Evolutionary conservation across 495 filamentous ascomycete species (phyloP), one percentile per base, ranked within the genome.

Genomic region (Trichoderma asperelloides): DNA sequence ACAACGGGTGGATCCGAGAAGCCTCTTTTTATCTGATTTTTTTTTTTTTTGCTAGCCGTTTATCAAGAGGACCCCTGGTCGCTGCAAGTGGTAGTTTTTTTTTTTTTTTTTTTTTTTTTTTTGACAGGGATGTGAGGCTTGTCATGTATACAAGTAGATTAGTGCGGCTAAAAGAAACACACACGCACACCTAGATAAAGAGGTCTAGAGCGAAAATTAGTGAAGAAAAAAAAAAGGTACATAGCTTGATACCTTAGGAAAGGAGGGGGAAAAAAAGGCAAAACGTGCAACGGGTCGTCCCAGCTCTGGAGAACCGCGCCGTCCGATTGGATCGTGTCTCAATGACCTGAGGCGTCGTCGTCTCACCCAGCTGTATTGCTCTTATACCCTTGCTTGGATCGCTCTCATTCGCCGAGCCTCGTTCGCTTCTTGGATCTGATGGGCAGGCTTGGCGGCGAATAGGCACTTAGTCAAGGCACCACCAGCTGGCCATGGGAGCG

Each of bases 1-100:
- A 60, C 55, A 60, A 60, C 55, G 55, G 55, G 55, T 60, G 55
- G 55, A 60, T 30, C 55, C 55, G 55, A 60, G 23, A n/a, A 47
- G 43, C 43, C 43, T 21, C n/a, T 30, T 30, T 37, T 37, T 7
- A 3, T 0, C 0, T 0, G 5, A 3, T 3, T 37, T 37, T 37
- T 37, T 37, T 7, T 37, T 37, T 37, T 7, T 7, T 37, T 37
- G 0, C 9, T 33, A 6, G 30, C 2, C 30, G 30, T 37, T 37
- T 37, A 8, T 37, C 33, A 37, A 8, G 33, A 37, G 33, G 33
- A 37, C 33, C 33, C 33, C 33, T 37, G 30, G 30, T 33, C 30
- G 30, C 30, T 33, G 30, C 33, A 37, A 8, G 33, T 8, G 33
- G 33, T 37, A 37, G 33, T 37, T 7, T 37, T n/a, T n/a, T n/a